Evolutionary conservation across 306 rosid genomes (phyloP), one percentile per base, ranked within the genome.

Genomic region (Cyclanthera cordifolia): DNA sequence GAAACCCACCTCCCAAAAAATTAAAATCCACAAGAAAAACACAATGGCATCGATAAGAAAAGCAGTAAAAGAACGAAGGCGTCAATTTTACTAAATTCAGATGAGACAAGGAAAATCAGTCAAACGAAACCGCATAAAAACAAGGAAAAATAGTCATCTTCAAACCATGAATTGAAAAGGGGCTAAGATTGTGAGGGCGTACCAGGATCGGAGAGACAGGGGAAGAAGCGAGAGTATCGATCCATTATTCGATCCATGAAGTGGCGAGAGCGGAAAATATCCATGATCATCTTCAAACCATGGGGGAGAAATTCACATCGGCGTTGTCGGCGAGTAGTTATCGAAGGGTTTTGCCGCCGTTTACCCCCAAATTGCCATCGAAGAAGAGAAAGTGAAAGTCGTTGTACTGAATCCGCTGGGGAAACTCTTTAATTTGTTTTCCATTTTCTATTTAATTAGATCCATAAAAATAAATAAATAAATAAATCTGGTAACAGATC

Each of bases 191-290:
- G 24, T 25, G 8, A 27, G 55, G 52, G 74, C 64, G n/a, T 70
- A 93, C 99, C 95, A 8, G 96, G 99, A 83, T 90, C 96, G 48
- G 86, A 71, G 67, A 90, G 88, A 69, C 96, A 94, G 41, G 95
- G 97, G 53, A 81, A 56, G 17, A 64, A 23, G 5, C 78, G 76
- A 76, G 53, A 73, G 86, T 74, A 89, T 21, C 87, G 77, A 68
- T 81, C 88, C 87, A 85, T 83, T 8, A 78, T 43, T 74, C 72
- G 83, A 79, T 82, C 79, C 70, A 64, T 65, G 24, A 73, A 73
- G 60, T 73, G 78, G 68, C 72, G 79, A 10, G 82, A 74, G 45
- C 73, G 73, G 82, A 83, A 79, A 3, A 84, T 37, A 65, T 69
- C 75, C n/a, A 72, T 43, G 79, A 79, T 84, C 76, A 79, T 85